A percentile compares a stretch with the other conserved stretches of the same genome.
phyloP scores from a whole-genome alignment of 2,329 filamentous ascomycete genomes.

The Cladophialophora chaetospira region DNA sequence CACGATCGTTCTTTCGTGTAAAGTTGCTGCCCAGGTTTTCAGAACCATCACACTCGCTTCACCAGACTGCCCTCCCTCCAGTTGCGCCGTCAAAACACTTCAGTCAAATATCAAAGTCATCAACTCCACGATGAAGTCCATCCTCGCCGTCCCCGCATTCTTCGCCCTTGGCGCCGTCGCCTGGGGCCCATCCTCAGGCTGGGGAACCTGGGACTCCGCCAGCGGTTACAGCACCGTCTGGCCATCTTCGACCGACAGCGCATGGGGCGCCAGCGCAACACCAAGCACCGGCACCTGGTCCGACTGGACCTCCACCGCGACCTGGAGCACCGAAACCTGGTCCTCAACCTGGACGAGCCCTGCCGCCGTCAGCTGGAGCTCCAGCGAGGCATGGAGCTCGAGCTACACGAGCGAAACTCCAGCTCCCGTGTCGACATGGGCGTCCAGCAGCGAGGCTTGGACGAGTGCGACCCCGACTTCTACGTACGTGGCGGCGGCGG shows the following conservation, averaged over 20 bases:
- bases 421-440: constrained; percentile 6
- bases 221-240: constrained; percentile 21
- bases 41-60: no score
- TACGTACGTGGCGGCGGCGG: neutral
- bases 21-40: no score
- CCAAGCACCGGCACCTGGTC: constrained; percentile 1
- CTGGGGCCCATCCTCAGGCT: constrained; percentile 3
- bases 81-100: no score
- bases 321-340: constrained; percentile 20
- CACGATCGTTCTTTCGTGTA: no score
- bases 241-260: constrained; percentile 14
- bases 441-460: neutral
- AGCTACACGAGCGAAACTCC: constrained; percentile 25
- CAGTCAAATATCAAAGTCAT: neutral
- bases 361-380: constrained; percentile 18
- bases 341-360: constrained; percentile 23
- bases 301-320: constrained; percentile 21
- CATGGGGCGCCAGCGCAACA: constrained; percentile 14
- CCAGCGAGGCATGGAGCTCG: constrained; percentile 13
- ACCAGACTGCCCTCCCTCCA: no score
- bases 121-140: constrained; percentile 21
- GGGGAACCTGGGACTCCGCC: constrained; percentile 26
- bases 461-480: neutral
- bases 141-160: constrained; percentile 26
- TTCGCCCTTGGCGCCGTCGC: constrained; percentile 26